Conservation (phyloP, 129 eudicot species). For the Apium graveolens region DNA sequence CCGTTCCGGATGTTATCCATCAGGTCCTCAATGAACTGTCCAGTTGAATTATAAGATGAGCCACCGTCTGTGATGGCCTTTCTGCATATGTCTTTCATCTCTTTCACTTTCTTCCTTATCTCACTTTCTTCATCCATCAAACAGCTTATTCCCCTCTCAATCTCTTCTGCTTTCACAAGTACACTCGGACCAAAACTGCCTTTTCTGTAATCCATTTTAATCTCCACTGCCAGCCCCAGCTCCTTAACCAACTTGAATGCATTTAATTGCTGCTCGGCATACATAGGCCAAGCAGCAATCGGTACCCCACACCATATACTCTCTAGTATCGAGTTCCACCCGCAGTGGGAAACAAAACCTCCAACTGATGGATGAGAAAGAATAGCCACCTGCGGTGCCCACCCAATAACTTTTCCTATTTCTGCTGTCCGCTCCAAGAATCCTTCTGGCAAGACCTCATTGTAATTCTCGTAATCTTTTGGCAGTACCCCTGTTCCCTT, state of each 20-base stretch:
- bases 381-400: not conserved
- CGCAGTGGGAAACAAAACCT: not conserved
- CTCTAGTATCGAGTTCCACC: not conserved
- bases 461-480: not conserved
- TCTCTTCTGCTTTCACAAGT: not conserved
- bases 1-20: not conserved
- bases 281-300: not conserved
- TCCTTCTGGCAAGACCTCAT: not conserved
- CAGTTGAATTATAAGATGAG: not conserved
- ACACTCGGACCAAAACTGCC: not conserved
- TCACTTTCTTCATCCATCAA: not conserved
- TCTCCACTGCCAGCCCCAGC: not conserved
- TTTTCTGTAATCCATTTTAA: not conserved
- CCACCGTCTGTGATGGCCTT: not conserved
- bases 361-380: not conserved
- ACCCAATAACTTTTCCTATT: not conserved
- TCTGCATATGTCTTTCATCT: not conserved
- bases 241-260: slow-evolving; percentile 1
- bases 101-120: not conserved
- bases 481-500: not conserved
- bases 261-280: not conserved
- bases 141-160: not conserved
- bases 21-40: not conserved
- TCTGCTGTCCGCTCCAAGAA: not conserved
- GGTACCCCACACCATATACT: not conserved